phyloP scores from a whole-genome alignment of 2,329 filamentous ascomycete genomes.

The Paraconiothyrium sp. region DNA sequence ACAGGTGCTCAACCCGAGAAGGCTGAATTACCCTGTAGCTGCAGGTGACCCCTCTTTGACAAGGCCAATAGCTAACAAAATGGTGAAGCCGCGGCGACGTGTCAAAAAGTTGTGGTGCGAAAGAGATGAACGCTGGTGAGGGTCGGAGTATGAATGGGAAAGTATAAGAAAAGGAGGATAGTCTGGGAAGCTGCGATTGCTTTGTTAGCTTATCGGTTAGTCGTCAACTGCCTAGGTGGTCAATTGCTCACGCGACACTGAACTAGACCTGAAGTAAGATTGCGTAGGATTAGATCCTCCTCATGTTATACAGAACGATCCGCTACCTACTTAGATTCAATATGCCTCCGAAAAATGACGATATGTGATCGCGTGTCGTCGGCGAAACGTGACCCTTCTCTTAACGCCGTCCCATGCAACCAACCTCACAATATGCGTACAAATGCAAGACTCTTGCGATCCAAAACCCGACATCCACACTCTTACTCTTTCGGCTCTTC shows the following conservation, averaged over 20 bases:
- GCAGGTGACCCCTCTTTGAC: conserved; percentile 1
- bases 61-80: background rate
- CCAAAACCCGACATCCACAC: background rate
- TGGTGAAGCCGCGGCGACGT: background rate
- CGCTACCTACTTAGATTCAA: background rate
- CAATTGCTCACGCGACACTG: background rate
- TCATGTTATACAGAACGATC: background rate
- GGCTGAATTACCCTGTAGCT: background rate
- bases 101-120: background rate
- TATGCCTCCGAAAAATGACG: conserved; percentile 9
- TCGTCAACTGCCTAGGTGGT: background rate
- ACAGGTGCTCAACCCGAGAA: no score
- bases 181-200: no score
- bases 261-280: background rate
- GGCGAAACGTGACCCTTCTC: conserved; percentile 16
- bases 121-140: background rate
- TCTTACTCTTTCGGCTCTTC: conserved; percentile 30
- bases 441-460: conserved; percentile 21
- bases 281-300: background rate
- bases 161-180: background rate
- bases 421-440: conserved; percentile 29
- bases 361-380: conserved; percentile 18
- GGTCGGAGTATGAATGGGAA: background rate
- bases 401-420: conserved; percentile 41
- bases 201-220: no score